These are phyloP conservation scores for Ceratorhiza oryzae-sativae DNA, from an alignment of 1,284 basidiomycete species.

Conservation along the genomic window DNA sequence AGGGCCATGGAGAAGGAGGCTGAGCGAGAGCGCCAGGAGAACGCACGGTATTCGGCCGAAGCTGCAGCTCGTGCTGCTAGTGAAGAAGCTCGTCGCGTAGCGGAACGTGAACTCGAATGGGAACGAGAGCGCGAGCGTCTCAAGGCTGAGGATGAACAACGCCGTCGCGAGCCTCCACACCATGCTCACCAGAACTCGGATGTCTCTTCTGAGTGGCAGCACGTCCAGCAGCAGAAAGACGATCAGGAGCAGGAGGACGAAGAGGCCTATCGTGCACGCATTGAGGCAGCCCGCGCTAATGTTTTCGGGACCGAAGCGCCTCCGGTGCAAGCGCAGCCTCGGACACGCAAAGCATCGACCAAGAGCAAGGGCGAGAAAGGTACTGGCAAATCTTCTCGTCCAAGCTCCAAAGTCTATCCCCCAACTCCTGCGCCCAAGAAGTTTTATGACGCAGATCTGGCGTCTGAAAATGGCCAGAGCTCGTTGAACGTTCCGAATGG, in stretches of 20 bases:
- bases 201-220: constrained; percentile 17
- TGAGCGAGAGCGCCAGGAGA: constrained; percentile 24
- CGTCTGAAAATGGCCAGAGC: constrained; percentile 11
- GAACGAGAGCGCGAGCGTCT: constrained; percentile 13
- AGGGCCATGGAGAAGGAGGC: constrained; percentile 32
- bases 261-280: constrained; percentile 15
- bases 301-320: constrained; percentile 17
- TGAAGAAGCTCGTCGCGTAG: constrained; percentile 14
- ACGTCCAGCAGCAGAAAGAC: constrained; percentile 13
- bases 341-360: constrained; percentile 20
- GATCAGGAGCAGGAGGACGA: constrained; percentile 21
- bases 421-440: constrained; percentile 34
- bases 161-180: neutral
- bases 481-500: neutral
- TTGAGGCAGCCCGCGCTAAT: constrained; percentile 21
- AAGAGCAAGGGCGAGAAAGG: constrained; percentile 6
- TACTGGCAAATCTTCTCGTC: constrained; percentile 23
- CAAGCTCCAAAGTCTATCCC: constrained; percentile 28
- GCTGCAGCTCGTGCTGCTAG: constrained; percentile 15
- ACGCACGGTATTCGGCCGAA: constrained; percentile 17
- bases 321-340: neutral
- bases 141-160: constrained; percentile 5
- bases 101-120: constrained; percentile 8
- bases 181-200: constrained; percentile 13
- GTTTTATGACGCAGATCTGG: constrained; percentile 17